Conservation (phyloP, 768 basidiomycete species). For the Grammothele lineata region DNA sequence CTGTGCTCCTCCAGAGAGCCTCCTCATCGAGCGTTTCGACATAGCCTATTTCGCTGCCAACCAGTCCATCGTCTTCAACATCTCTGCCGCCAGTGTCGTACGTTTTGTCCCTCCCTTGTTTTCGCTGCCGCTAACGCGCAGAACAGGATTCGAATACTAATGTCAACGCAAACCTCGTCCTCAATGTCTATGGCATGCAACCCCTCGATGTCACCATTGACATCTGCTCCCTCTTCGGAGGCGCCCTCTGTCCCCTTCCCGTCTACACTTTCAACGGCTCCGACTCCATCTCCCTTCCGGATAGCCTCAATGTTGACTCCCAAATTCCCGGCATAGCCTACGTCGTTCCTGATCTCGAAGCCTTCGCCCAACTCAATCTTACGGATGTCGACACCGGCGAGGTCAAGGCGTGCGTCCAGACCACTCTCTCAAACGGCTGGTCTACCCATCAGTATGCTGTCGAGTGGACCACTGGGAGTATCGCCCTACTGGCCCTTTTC, state of each 20-base stretch:
- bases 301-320: slow-evolving; percentile 43
- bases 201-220: slow-evolving; percentile 83
- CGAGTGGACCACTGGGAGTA: slow-evolving; percentile 69
- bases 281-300: slow-evolving; percentile 61
- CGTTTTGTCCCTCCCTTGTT: slow-evolving; percentile 2
- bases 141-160: slow-evolving; percentile 67
- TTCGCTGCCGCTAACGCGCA: slow-evolving; percentile 13
- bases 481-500: slow-evolving; percentile 56
- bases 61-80: slow-evolving; percentile 75
- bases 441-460: slow-evolving; percentile 73
- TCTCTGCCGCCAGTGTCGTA: slow-evolving; percentile 84
- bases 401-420: slow-evolving; percentile 85
- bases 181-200: slow-evolving; percentile 86
- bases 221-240: slow-evolving; percentile 73
- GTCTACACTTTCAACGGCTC: slow-evolving; percentile 87
- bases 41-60: slow-evolving; percentile 67
- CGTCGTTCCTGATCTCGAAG: slow-evolving; percentile 87
- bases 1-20: slow-evolving; percentile 73
- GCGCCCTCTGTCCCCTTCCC: slow-evolving; percentile 79
- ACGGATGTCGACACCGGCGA: slow-evolving; percentile 63
- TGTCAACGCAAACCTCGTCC: slow-evolving; percentile 75
- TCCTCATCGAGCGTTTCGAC: slow-evolving; percentile 78
- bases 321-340: slow-evolving; percentile 79
- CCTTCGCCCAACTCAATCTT: slow-evolving; percentile 76
- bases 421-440: slow-evolving; percentile 89